Base-by-base conservation (phyloP, 139 green algal genomes). In the Edaphochlamys debaryana region DNA sequence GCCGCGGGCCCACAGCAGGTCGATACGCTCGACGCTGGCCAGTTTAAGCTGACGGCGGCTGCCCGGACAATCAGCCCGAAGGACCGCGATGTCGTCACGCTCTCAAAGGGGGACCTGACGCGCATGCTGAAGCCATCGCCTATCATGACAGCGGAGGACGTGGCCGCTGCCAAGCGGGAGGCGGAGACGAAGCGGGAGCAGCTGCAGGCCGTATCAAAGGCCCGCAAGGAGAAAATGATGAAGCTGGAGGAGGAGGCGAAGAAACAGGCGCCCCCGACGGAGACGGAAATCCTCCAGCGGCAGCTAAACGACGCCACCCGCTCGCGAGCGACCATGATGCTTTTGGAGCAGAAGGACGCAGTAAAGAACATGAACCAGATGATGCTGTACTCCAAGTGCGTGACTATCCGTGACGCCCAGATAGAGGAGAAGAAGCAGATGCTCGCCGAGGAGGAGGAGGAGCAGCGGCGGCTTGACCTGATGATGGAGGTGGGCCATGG, bases 351-450 rank as follows among this genome's bases (percentile, higher is more conserved):
- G 88, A 83, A 96, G 85, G 92, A 95, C 15, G 91, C 96, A 54
- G 93, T 96, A 40, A 98, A 98, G 90, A 83, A 90, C 82, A 98
- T 98, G 95, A 98, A 97, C 86, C 87, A 95, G 80, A 98, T 98
- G 93, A 88, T 97, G 86, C 92, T 95, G 23, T 97, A 97, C 90
- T 90, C 90, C 79, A 96, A 97, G 85, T 98, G 94, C 79, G 94
- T 96, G 9, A 95, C 92, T 27, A 94, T 97, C 68, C 88, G 95
- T 6, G 94, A 98, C 83, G 88, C 88, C 23, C 94, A 98, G 89
- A 92, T 98, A 27, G 76, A 96, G 74, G 95, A 97, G 89, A 97
- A 97, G 86, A 93, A 92, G 80, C 73, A 91, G 34, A 92, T 93
- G 66, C 91, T 92, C 85, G 68, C 89, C 50, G 89, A 95, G 78